Percentiles rank a stretch among this genome's conserved stretches.
Conservation (phyloP, 2,329 filamentous ascomycete genomes). For the Colletotrichum endophyticum region DNA sequence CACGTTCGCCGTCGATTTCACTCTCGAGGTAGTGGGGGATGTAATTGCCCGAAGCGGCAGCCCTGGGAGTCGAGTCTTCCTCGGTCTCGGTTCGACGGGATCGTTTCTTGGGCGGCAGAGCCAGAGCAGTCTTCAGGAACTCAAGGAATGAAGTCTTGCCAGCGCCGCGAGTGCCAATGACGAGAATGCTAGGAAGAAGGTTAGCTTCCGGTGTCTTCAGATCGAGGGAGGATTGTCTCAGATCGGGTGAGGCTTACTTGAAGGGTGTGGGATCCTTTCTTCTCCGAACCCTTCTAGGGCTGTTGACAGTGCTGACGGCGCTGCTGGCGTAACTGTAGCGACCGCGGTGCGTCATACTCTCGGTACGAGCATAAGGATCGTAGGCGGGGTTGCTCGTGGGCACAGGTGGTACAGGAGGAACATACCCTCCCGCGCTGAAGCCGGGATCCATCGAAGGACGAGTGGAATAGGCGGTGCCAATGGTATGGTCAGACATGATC, state of each 20-base stretch:
- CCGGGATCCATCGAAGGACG: slow-evolving; percentile 61
- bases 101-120: slow-evolving; percentile 81
- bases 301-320: slow-evolving; percentile 89
- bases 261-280: slow-evolving; percentile 97
- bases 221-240: background rate
- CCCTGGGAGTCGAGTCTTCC: slow-evolving; percentile 56
- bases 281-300: slow-evolving; percentile 86
- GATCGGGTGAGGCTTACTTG: slow-evolving; percentile 75
- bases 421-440: slow-evolving; percentile 42
- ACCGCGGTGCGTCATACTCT: slow-evolving; percentile 96
- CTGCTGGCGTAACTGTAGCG: slow-evolving; percentile 97
- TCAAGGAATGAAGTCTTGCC: slow-evolving; percentile 98
- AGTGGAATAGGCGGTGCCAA: slow-evolving; percentile 37
- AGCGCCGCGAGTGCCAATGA: slow-evolving; percentile 84
- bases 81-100: slow-evolving; percentile 54
- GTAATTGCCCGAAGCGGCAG: slow-evolving; percentile 69
- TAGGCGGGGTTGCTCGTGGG: slow-evolving; percentile 61
- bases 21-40: slow-evolving; percentile 91
- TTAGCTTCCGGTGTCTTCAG: background rate
- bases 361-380: slow-evolving; percentile 82
- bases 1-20: slow-evolving; percentile 88
- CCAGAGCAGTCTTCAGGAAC: slow-evolving; percentile 87
- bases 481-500: slow-evolving; percentile 56
- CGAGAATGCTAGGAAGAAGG: slow-evolving; percentile 71
- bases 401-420: slow-evolving; percentile 60